Base-by-base conservation (phyloP, 1,284 basidiomycete species). In the Serendipita sp. region DNA sequence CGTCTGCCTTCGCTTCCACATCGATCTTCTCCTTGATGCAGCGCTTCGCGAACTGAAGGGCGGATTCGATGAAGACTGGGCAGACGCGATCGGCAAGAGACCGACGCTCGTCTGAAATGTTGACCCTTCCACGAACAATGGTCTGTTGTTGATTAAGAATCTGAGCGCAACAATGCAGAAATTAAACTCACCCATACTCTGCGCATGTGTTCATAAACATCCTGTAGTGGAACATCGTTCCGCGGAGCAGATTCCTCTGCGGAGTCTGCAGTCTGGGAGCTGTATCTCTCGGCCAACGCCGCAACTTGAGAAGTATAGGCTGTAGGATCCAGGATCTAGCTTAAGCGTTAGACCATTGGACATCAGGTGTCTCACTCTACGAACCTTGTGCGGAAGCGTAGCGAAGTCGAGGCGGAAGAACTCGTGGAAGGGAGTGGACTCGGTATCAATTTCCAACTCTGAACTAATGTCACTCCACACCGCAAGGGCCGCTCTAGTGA, bases 11-110 rank as follows among this genome's bases (percentile, higher is more conserved):
- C 8, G 15, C 22, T 8, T 58, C 34, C 5, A 34, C 26, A 26
- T 58, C 53, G 32, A 58, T 8, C 53, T 58, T 58, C 32, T 35
- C 53, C 29, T 58, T 58, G 53, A 58, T 58, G 29, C n/a, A 58
- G n/a, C 53, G 53, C 15, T 30, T 58, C 29, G 53, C 53, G 8
- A 22, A 8, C 29, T 58, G 15, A 32, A 58, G 12, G 32, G 53
- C 17, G 10, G 53, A 58, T 8, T 58, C 17, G 53, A 58, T 32
- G 32, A 58, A 58, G 12, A 58, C 32, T 12, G 53, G 53, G 32
- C 53, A 58, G 8, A 58, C 32, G 10, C 34, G 26, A 22, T 58
- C 29, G 53, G 53, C 53, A 32, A 58, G 26, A 12, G 53, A n/a
- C 17, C 53, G 26, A 10, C 53, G 53, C 17, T 58, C 53, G 32